A percentile compares a stretch with the other conserved stretches of the same genome.
Conservation (phyloP, 108 stramenopile species). For the Skeletonema marinoi region DNA sequence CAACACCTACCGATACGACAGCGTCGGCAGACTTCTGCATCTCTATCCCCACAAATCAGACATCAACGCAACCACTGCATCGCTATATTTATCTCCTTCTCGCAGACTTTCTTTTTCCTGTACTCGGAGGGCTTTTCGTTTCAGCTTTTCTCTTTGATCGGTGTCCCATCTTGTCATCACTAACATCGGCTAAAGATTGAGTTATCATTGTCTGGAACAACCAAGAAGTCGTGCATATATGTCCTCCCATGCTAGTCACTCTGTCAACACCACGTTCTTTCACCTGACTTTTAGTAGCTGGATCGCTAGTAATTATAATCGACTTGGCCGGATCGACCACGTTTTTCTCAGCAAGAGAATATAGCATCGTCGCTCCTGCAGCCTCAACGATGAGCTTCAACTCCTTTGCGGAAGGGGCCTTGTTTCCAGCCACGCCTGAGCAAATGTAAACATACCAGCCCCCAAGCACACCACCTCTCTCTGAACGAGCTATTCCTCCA, state of each 20-base stretch:
- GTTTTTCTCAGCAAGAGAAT: slow-evolving; percentile 18
- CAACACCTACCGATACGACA: too few relatives aligned
- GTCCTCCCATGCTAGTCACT: slow-evolving; percentile 8
- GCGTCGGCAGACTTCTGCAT: too few relatives aligned
- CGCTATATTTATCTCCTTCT: not conserved
- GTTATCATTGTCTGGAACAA: slow-evolving; percentile 51
- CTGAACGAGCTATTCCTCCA: slow-evolving; percentile 9
- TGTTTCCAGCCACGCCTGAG: slow-evolving; percentile 47
- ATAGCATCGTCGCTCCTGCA: slow-evolving; percentile 51
- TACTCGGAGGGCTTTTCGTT: not conserved
- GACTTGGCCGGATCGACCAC: slow-evolving; percentile 31
- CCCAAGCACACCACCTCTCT: slow-evolving; percentile 40
- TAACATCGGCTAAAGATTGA: slow-evolving; percentile 22
- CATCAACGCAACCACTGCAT: too few relatives aligned
- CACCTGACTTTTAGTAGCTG: slow-evolving; percentile 25
- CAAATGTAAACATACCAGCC: slow-evolving; percentile 47
- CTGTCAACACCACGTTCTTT: slow-evolving; percentile 26
- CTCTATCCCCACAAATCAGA: not conserved
- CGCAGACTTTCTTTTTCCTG: not conserved
- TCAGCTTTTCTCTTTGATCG: not conserved
- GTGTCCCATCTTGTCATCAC: not conserved
- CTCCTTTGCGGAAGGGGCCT: slow-evolving; percentile 37
- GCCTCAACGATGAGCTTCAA: slow-evolving; percentile 40
- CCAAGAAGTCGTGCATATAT: slow-evolving; percentile 39
- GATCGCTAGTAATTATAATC: slow-evolving; percentile 45